Evolutionary conservation across 2,329 filamentous ascomycete species (phyloP).

Genomic region (Harringtonia lauricola): DNA sequence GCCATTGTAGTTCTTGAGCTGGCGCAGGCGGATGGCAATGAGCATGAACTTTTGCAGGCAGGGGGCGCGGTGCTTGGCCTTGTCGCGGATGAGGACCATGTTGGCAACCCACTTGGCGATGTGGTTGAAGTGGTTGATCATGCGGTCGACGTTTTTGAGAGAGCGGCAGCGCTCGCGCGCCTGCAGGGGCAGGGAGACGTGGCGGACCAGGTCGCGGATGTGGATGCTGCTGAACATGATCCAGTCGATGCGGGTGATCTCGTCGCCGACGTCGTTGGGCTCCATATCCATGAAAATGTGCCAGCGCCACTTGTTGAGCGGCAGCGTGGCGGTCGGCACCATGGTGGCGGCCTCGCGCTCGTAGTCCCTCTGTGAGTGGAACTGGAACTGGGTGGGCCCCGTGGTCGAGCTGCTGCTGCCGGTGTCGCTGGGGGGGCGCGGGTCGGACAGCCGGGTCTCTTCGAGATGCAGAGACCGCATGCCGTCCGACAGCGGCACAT

Average conservation of each 20-base stretch:
- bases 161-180: constrained; percentile 66
- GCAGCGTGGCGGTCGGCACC: constrained; percentile 55
- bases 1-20: constrained; percentile 94
- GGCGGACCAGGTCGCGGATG: constrained; percentile 82
- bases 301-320: constrained; percentile 77
- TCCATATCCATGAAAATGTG: constrained; percentile 80
- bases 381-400: constrained; percentile 35
- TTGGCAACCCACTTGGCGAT: constrained; percentile 73
- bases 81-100: constrained; percentile 81
- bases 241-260: constrained; percentile 95
- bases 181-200: constrained; percentile 65
- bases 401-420: constrained; percentile 1
- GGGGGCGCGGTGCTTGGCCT: constrained; percentile 84
- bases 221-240: constrained; percentile 94
- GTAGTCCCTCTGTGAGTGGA: constrained; percentile 65
- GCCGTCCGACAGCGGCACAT: constrained; percentile 24
- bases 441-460: constrained; percentile 26
- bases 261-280: constrained; percentile 76
- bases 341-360: constrained; percentile 66
- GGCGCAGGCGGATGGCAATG: constrained; percentile 73
- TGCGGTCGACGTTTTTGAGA: constrained; percentile 79
- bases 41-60: constrained; percentile 95
- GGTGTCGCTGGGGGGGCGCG: constrained; percentile 27
- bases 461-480: constrained; percentile 38
- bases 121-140: constrained; percentile 90